Percentiles rank a stretch among this genome's conserved stretches.
These are phyloP conservation scores for Lactarius vividus DNA, from an alignment of 768 basidiomycete species.

Conservation along the genomic window DNA sequence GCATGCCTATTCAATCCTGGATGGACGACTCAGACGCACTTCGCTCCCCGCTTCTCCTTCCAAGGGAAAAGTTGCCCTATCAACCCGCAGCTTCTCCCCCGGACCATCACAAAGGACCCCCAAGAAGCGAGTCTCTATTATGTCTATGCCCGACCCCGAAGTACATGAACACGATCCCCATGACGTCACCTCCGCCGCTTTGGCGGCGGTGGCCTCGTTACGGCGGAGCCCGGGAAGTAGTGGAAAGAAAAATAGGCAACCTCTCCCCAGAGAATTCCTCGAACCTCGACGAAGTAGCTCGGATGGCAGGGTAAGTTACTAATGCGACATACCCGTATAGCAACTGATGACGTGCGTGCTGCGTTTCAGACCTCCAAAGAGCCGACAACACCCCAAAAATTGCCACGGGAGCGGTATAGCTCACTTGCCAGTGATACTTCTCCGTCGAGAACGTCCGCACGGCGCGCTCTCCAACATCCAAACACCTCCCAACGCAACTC, in stretches of 20 bases:
- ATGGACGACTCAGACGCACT: conserved; percentile 42
- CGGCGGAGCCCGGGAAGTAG: conserved; percentile 47
- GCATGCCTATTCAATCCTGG: conserved; percentile 26
- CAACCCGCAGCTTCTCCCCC: conserved; percentile 37
- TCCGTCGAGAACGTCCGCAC: conserved; percentile 27
- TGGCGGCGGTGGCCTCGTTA: conserved; percentile 59
- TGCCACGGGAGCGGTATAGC: conserved; percentile 25
- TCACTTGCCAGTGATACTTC: conserved; percentile 21
- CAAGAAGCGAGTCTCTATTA: conserved; percentile 43
- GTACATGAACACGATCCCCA: conserved; percentile 32
- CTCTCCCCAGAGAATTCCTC: conserved; percentile 51
- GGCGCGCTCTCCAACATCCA: conserved; percentile 22
- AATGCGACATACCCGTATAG: background rate
- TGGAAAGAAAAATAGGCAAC: conserved; percentile 44
- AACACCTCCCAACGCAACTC: conserved; percentile 33
- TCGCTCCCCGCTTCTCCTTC: conserved; percentile 50
- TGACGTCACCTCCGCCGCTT: conserved; percentile 53
- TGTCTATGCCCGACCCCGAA: conserved; percentile 31
- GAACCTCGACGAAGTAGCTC: conserved; percentile 37
- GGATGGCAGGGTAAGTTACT: conserved; percentile 43
- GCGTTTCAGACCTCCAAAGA: conserved; percentile 18
- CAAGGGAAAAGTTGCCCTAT: conserved; percentile 30
- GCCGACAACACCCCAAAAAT: conserved; percentile 27
- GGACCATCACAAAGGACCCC: conserved; percentile 41
- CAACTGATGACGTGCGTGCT: background rate